These are phyloP conservation scores for Paramecium primaurelia DNA, from an alignment of 73 alveolate species.

Conservation along the genomic window DNA sequence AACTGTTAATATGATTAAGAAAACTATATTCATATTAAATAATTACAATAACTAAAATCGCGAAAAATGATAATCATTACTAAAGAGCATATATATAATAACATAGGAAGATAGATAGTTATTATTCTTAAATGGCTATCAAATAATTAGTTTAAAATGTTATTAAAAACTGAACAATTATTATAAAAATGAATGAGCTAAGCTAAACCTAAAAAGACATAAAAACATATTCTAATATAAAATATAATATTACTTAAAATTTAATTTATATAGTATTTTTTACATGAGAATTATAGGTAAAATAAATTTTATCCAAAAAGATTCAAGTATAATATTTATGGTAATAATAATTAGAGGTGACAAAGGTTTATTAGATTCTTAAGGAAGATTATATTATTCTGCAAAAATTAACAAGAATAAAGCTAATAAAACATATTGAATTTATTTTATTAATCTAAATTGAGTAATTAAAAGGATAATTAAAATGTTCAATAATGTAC, in stretches of 20 bases:
- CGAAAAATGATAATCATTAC: neutral
- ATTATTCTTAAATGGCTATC: neutral
- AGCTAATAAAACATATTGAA: neutral
- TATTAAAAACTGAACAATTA: neutral
- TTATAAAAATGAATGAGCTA: neutral
- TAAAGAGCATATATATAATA: neutral
- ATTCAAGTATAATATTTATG: neutral
- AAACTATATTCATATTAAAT: neutral
- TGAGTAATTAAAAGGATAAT: neutral
- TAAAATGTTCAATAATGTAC: neutral
- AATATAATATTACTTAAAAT: neutral
- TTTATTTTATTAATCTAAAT: neutral
- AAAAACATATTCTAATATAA: neutral
- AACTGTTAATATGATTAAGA: neutral
- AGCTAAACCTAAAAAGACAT: neutral
- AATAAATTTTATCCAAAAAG: neutral
- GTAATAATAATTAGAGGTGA: neutral
- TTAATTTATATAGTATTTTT: neutral
- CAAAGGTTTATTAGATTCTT: neutral
- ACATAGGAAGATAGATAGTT: neutral
- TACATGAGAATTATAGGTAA: neutral
- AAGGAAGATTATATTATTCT: neutral
- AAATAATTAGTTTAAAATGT: no score
- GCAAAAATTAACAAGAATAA: neutral
- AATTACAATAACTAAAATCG: neutral